Evolutionary conservation across 495 filamentous ascomycete genomes (phyloP), one percentile per base, ranked within the genome.

Genomic region (Mytilinidion resinicola): DNA sequence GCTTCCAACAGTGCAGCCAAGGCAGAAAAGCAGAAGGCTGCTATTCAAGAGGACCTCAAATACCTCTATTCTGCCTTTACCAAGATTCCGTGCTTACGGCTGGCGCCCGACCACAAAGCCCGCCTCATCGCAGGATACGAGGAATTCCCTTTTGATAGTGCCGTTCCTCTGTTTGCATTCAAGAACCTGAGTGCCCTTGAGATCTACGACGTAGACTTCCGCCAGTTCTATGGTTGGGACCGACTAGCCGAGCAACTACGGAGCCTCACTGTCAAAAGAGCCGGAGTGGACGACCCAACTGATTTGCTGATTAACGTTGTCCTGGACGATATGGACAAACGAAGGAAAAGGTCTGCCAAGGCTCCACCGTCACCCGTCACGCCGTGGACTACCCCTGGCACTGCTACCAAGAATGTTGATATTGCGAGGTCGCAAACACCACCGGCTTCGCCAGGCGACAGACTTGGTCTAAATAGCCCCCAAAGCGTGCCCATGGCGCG

Each of bases 21-120:
- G 66, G 85, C 82, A 21, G 93, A 95, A 70, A 90, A 85, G 71
- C 88, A 90, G 71, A 91, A 93, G 67, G 85, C 86, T 34, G 88
- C 89, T 30, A 70, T 92, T 50, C 83, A 91, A 64, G 83, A 84
- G 30, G 93, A 98, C 67, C 73, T 95, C 48, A 96, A 90, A 71
- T 97, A 98, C 70, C 79, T 98, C 9, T 98, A 96, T 73, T 96
- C 93, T 17, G 90, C 93, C 55, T 97, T 97, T 72, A 98, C 93
- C 67, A 98, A 98, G 75, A 95, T 97, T 55, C 93, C 93, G 3
- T 95, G 88, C 65, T 77, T 98, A 43, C 84, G 86, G 55, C 76
- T 98, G 50, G 83, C 91, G 47, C 91, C 91, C 8, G 93, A 97
- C 72, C 89, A 88, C 72, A 88, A 89, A 49, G 90, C 91, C 37